A percentile compares a stretch with the other conserved stretches of the same genome.
Evolutionary conservation across 148 eudicot species (phyloP).

Genomic region (Tetragonia tetragonoides): DNA sequence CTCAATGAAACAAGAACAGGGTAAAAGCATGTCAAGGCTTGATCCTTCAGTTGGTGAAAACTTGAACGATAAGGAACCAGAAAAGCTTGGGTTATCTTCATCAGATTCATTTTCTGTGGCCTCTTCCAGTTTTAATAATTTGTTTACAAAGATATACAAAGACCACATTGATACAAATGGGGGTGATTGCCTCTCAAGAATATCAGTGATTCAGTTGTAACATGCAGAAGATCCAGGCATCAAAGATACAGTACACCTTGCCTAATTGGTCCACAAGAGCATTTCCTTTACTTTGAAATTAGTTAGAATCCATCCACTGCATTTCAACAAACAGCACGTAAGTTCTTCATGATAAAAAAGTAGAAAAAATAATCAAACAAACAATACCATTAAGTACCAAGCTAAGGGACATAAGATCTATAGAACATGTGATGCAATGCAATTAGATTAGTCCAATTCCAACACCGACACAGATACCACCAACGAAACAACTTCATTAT

Average conservation of each 20-base stretch:
- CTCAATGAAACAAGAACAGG: slow-evolving; percentile 52
- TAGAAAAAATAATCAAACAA: not conserved
- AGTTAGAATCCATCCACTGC: slow-evolving; percentile 17
- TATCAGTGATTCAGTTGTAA: slow-evolving; percentile 14
- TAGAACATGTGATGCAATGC: not conserved
- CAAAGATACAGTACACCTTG: not conserved
- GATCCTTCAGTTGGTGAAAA: slow-evolving; percentile 28
- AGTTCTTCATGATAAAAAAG: not conserved
- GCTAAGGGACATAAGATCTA: not conserved
- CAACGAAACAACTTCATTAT: not conserved
- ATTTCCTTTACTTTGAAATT: not conserved
- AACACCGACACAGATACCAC: not conserved
- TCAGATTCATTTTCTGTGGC: slow-evolving; percentile 33
- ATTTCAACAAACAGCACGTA: not conserved
- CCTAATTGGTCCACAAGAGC: not conserved
- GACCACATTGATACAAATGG: slow-evolving; percentile 49
- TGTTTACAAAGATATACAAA: slow-evolving; percentile 29
- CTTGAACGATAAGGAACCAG: slow-evolving; percentile 35
- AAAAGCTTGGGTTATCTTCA: slow-evolving; percentile 33
- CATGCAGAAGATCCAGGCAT: slow-evolving; percentile 11
- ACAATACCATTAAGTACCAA: not conserved
- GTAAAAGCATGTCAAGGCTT: slow-evolving; percentile 34
- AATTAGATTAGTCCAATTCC: not conserved
- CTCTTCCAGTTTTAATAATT: slow-evolving; percentile 58
- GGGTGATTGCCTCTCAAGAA: slow-evolving; percentile 12